Conservation (phyloP, 2,329 filamentous ascomycete genomes). For the Pseudocercospora macadamiae region DNA sequence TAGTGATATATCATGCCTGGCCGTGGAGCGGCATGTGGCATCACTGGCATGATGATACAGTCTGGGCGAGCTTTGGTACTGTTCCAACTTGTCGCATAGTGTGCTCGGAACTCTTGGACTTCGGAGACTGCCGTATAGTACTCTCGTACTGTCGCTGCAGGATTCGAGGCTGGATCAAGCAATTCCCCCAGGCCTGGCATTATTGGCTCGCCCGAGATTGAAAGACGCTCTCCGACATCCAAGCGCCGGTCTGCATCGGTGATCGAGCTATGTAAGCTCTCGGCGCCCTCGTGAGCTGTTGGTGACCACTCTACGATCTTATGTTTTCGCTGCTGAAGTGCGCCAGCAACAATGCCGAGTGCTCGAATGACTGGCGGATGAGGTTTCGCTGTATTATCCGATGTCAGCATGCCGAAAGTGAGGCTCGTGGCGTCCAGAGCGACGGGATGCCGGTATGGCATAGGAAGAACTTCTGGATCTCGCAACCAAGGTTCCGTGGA, state of each 20-base stretch:
- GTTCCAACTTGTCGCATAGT: not conserved
- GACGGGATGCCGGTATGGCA: not conserved
- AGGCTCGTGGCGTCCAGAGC: not conserved
- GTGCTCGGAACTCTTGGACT: not conserved
- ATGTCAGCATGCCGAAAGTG: not conserved
- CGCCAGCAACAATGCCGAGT: not conserved
- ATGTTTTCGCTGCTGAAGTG: not conserved
- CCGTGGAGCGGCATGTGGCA: not conserved
- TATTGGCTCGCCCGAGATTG: not conserved
- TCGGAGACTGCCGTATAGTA: not conserved
- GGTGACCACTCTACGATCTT: not conserved
- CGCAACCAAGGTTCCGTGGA: not conserved
- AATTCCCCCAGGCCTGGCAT: not conserved
- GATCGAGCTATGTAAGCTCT: not conserved
- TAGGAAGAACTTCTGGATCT: slow-evolving; percentile 3
- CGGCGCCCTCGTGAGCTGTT: not conserved
- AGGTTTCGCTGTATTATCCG: not conserved
- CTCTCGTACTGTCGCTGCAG: not conserved
- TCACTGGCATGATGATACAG: not conserved
- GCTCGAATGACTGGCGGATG: not conserved
- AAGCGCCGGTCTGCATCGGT: not conserved
- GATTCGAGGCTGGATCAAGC: not conserved
- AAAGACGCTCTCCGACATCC: not conserved
- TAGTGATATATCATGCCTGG: not conserved
- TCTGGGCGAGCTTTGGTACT: not conserved